phyloP scores from a whole-genome alignment of 768 basidiomycete genomes.

The Kwoniella heveanensis region DNA sequence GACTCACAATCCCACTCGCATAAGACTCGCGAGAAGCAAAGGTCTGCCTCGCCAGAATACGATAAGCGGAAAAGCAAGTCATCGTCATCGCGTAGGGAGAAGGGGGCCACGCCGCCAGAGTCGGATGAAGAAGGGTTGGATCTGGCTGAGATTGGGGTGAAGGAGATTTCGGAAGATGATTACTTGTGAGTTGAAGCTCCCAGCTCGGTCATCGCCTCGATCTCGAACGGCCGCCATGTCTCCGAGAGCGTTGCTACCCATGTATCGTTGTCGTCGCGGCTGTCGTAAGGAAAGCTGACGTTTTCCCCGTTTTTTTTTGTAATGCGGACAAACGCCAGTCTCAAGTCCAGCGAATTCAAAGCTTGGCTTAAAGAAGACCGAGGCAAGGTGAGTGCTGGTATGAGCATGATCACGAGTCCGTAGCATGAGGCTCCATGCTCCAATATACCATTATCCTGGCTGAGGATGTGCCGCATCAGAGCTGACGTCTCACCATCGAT shows the following conservation, averaged over 20 bases:
- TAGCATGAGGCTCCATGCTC: too few relatives aligned
- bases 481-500: neutral
- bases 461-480: too few relatives aligned
- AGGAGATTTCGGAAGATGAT: conserved; percentile 75
- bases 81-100: conserved; percentile 19
- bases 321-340: too few relatives aligned
- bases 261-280: too few relatives aligned
- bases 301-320: too few relatives aligned
- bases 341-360: conserved; percentile 82
- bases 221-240: too few relatives aligned
- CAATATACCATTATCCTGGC: too few relatives aligned
- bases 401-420: too few relatives aligned
- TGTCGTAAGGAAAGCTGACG: too few relatives aligned
- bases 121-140: conserved; percentile 40
- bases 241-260: too few relatives aligned
- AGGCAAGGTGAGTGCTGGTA: conserved; percentile 60
- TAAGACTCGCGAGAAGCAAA: conserved; percentile 6
- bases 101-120: conserved; percentile 14
- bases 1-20: conserved; percentile 4
- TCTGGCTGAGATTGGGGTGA: conserved; percentile 59
- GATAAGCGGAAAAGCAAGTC: conserved; percentile 16
- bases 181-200: conserved; percentile 63
- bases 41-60: conserved; percentile 19
- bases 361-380: conserved; percentile 79
- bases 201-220: too few relatives aligned